Conservation (phyloP, 2,329 filamentous ascomycete species). For the Fusarium cicatricum region DNA sequence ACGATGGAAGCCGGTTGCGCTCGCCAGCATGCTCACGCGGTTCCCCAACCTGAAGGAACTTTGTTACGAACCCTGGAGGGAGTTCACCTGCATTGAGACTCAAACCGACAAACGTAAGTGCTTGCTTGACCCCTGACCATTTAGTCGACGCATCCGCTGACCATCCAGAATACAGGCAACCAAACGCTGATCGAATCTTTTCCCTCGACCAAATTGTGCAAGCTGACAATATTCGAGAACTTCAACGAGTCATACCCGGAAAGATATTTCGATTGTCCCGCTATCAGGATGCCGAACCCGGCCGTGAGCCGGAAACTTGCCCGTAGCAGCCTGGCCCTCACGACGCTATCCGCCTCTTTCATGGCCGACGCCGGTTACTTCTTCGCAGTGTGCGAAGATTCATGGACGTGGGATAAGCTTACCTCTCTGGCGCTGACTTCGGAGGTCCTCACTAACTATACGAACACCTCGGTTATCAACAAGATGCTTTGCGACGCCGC, state of each 20-base stretch:
- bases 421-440: conserved; percentile 45
- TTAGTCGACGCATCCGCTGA: conserved; percentile 29
- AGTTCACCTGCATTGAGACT: conserved; percentile 33
- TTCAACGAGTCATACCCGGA: conserved; percentile 44
- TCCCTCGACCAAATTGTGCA: conserved; percentile 36
- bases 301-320: conserved; percentile 42
- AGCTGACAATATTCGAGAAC: conserved; percentile 48
- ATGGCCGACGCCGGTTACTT: conserved; percentile 45
- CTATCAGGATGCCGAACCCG: conserved; percentile 34
- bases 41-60: conserved; percentile 49
- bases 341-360: conserved; percentile 44
- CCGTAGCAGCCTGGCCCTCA: conserved; percentile 42
- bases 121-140: conserved; percentile 15
- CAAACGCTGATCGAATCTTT: conserved; percentile 42
- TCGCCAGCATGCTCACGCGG: conserved; percentile 46
- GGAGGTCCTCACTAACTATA: conserved; percentile 35
- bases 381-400: conserved; percentile 36
- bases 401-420: conserved; percentile 45
- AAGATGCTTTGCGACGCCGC: conserved; percentile 42
- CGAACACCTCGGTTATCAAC: too few species aligned
- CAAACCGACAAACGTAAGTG: conserved; percentile 44
- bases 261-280: conserved; percentile 16
- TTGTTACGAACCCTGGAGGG: conserved; percentile 51
- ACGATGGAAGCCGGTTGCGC: conserved; percentile 45
- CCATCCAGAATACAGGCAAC: conserved; percentile 31